Evolutionary conservation across 495 filamentous ascomycete genomes (phyloP), one percentile per base, ranked within the genome.

Genomic region (Schizothecium vesticola): DNA sequence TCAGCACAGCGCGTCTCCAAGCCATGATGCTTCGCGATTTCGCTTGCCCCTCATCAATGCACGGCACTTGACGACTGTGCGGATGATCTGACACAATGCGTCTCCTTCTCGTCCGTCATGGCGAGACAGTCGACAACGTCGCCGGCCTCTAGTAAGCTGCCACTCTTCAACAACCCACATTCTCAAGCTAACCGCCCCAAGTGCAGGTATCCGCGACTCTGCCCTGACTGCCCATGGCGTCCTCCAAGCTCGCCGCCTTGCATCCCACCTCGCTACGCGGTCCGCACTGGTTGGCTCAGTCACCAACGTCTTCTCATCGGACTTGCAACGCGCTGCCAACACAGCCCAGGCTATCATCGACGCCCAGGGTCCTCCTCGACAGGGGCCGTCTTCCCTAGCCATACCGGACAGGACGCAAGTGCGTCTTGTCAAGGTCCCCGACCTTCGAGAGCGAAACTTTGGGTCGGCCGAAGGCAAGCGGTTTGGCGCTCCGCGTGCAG

Each of bases 41-140:
- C 3, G 13, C n/a, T 58, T 65, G 28, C 8, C 24, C 9, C 23
- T 23, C 43, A 51, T 8, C 26, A 12, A 57, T 69, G 63, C 31
- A 26, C 23, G 36, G 60, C 56, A 36, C 29, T 64, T 67, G 62
- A 70, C 16, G 22, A 59, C 28, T 23, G 16, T 36, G 4, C 59
- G 21, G 33, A 24, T 12, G 55, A n/a, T 24, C 31, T 28, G 58
- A 55, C 23, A 66, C 23, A 26, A 90, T 95, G 91, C 87, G 83
- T 75, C 78, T 97, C 59, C 86, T 91, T 74, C 86, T 97, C 61
- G 88, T 95, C 68, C 86, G 93, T 63, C 93, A 97, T 80, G 93
- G 89, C 67, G 93, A 97, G 78, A 94, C 93, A 4, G 89, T 94
- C 57, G 89, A 95, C 77, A 97, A 96, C 79, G 88, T 95, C 64